Percentiles rank a stretch among this genome's conserved stretches.
Evolutionary conservation across 257 asterid species (phyloP).

Genomic region (Osmanthus fragrans): DNA sequence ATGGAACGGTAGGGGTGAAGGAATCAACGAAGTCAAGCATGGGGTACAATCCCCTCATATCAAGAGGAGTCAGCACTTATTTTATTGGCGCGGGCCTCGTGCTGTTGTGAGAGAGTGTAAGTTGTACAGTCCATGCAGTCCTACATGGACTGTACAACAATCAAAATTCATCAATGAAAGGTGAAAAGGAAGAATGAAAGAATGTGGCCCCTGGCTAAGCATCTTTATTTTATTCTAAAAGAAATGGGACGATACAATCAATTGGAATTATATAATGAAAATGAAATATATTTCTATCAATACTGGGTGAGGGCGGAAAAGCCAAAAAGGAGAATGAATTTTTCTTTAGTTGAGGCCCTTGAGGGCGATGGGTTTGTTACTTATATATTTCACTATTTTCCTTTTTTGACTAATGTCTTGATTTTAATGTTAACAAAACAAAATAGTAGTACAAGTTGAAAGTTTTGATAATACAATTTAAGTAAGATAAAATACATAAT

Average conservation of each 20-base stretch:
- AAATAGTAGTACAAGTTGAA: too few species aligned
- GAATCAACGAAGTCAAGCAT: slow-evolving; percentile 33
- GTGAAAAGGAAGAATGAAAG: slow-evolving; percentile 25
- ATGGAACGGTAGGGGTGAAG: slow-evolving; percentile 11
- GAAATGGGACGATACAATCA: slow-evolving; percentile 38
- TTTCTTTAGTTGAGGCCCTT: slow-evolving; percentile 20
- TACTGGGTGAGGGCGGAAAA: slow-evolving; percentile 45
- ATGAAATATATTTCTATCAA: slow-evolving; percentile 26
- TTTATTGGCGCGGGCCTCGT: too few species aligned
- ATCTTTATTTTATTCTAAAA: too few species aligned
- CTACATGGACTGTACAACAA: too few species aligned
- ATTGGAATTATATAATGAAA: slow-evolving; percentile 23
- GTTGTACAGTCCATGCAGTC: too few species aligned
- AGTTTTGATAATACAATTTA: too few species aligned
- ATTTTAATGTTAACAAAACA: too few species aligned
- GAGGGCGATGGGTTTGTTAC: not conserved
- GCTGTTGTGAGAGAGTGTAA: too few species aligned
- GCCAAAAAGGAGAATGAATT: slow-evolving; percentile 42
- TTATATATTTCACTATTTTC: not conserved
- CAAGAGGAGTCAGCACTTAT: too few species aligned
- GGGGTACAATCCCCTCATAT: too few species aligned
- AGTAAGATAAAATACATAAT: too few species aligned
- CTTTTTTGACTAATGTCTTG: slow-evolving; percentile 1
- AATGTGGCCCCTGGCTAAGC: not conserved
- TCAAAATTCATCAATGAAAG: too few species aligned